A percentile compares a stretch with the other conserved stretches of the same genome.
phyloP scores from a whole-genome alignment of 1,139 yeast species.

The Kurtzmaniella quercitrusa region DNA sequence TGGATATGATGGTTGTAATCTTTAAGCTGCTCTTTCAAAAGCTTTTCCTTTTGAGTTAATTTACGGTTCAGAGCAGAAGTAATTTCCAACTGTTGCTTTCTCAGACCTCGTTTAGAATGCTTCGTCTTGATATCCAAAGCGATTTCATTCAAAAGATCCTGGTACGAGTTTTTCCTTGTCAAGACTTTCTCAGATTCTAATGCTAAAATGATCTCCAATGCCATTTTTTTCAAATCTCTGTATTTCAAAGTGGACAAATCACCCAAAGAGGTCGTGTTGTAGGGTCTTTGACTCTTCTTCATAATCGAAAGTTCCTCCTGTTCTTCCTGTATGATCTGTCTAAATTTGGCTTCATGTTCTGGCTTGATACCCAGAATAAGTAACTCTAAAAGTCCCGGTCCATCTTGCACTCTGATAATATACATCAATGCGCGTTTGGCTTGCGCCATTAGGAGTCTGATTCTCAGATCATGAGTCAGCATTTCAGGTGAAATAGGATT shows the following conservation, averaged over 20 bases:
- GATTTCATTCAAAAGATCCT: constrained; percentile 73
- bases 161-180: constrained; percentile 68
- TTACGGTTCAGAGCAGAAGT: constrained; percentile 59
- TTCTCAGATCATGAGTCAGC: constrained; percentile 39
- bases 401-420: constrained; percentile 77
- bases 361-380: constrained; percentile 68
- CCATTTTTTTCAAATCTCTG: constrained; percentile 71
- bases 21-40: constrained; percentile 55
- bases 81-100: constrained; percentile 58
- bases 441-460: constrained; percentile 61
- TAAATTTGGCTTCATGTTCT: constrained; percentile 61
- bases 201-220: constrained; percentile 72
- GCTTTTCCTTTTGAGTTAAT: constrained; percentile 57
- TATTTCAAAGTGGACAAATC: constrained; percentile 56
- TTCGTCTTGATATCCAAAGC: constrained; percentile 83
- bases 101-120: constrained; percentile 58
- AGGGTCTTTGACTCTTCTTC: constrained; percentile 27
- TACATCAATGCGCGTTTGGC: constrained; percentile 79
- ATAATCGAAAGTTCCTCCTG: constrained; percentile 15
- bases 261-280: constrained; percentile 43
- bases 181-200: constrained; percentile 68
- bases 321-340: constrained; percentile 51
- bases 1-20: constrained; percentile 73
- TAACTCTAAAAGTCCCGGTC: constrained; percentile 66
- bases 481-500: constrained; percentile 51